Conservation (phyloP, 805 yeast species). For the Ogataea neopini region DNA sequence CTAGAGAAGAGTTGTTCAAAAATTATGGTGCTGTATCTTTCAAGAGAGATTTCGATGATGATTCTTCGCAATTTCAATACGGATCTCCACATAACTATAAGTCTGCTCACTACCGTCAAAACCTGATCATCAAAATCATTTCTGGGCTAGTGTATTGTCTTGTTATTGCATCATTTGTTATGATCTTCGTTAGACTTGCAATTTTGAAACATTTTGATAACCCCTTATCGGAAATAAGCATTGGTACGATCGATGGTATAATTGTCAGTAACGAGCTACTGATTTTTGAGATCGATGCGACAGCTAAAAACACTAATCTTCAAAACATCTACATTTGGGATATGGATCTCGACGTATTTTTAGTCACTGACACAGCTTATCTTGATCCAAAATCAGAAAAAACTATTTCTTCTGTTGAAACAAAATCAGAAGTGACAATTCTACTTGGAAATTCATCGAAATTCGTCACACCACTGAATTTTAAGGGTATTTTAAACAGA, state of each 20-base stretch:
- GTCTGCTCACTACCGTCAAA: constrained; percentile 30
- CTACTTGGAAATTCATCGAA: constrained; percentile 33
- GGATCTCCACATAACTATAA: constrained; percentile 38
- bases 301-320: constrained; percentile 30
- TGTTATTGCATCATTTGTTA: constrained; percentile 10
- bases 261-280: constrained; percentile 35
- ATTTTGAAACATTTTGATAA: constrained; percentile 31
- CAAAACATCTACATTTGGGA: constrained; percentile 35
- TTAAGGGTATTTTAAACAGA: constrained; percentile 28
- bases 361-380: constrained; percentile 27
- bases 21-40: constrained; percentile 17
- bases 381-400: constrained; percentile 9
- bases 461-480: constrained; percentile 35
- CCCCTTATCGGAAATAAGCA: constrained; percentile 26
- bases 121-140: constrained; percentile 21
- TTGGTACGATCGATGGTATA: constrained; percentile 29
- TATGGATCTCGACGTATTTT: constrained; percentile 36
- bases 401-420: background rate
- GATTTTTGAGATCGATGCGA: constrained; percentile 33
- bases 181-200: constrained; percentile 22
- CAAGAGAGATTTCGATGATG: constrained; percentile 18
- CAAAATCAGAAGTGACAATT: constrained; percentile 32
- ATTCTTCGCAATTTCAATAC: constrained; percentile 20
- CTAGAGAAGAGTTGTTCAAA: constrained; percentile 12
- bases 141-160: constrained; percentile 19